Evolutionary conservation across 768 basidiomycete genomes (phyloP), one percentile per base, ranked within the genome.

Genomic region (Rhizopogon rudus): DNA sequence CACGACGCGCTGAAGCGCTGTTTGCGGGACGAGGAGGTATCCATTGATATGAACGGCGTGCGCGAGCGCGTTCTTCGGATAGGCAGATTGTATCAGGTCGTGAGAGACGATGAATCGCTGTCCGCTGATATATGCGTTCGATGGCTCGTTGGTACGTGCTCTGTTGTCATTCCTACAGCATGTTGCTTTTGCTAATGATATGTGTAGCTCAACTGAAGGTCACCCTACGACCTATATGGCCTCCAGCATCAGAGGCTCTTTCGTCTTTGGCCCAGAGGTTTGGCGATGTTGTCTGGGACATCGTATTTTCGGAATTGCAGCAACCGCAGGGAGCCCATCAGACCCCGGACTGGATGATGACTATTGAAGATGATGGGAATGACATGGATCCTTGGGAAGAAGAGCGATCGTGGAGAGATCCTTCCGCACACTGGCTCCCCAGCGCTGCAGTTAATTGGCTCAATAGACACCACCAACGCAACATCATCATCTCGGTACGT

Each of bases 151-250:
- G 86, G 89, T 90, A 49, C 54, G 78, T 72, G 5, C 50, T 8
- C 9, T 44, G 37, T 42, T 56, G 2, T 3, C 17, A 25, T 53
- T 17, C 39, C 12, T 39, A 37, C 22, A 28, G 16, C 37, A 12
- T 43, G 31, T 39, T 39, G 22, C 25, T 46, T 39, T 39, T 39
- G 25, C 25, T 46, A 37, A 20, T 45, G 48, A 2, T 25, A 12
- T 17, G 25, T 53, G 25, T 62, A 88, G 91, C 89, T 6, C 95
- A 97, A 67, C 76, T 98, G 51, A 98, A 98, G 73, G 88, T 98
- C 57, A 96, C 94, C 66, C 73, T 98, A 44, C 81, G 91, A 29
- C 97, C 97, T 0, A 65, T 97, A 14, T 99, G 95, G 89, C 81
- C 84, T 3, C 88, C 94, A 16, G 83, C 93, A 5, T 79, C 85